phyloP scores from a whole-genome alignment of 2,329 filamentous ascomycete species.

The Colletotrichum truncatum region DNA sequence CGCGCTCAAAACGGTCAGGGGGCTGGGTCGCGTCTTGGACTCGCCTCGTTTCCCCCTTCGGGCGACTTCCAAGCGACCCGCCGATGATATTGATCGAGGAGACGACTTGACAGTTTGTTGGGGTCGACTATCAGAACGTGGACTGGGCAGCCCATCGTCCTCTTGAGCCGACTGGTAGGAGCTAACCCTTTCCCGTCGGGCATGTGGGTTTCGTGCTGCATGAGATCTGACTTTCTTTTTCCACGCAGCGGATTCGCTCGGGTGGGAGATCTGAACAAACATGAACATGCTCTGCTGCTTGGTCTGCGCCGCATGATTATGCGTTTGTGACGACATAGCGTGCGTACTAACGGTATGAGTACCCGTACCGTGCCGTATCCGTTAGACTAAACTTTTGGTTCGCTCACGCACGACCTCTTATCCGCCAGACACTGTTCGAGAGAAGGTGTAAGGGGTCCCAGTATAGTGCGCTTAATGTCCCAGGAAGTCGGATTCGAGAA shows the following conservation, averaged over 20 bases:
- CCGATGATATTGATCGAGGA: background rate
- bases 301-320: background rate
- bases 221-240: conserved; percentile 33
- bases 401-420: background rate
- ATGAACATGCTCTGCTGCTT: conserved; percentile 16
- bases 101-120: background rate
- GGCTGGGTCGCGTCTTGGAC: background rate
- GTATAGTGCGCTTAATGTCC: background rate
- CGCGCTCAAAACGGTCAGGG: background rate
- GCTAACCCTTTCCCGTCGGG: background rate
- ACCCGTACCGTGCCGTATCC: too few relatives aligned
- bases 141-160: background rate
- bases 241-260: conserved; percentile 22
- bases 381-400: too few relatives aligned
- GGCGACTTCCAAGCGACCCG: background rate
- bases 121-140: background rate
- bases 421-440: too few relatives aligned
- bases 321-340: conserved; percentile 5
- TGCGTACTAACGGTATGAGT: too few relatives aligned
- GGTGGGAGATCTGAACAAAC: conserved; percentile 33
- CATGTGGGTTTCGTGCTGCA: conserved; percentile 30
- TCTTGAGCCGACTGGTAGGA: conserved; percentile 16
- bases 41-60: background rate
- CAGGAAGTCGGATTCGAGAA: background rate
- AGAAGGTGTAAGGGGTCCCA: background rate